A percentile compares a stretch with the other conserved stretches of the same genome.
Conservation (phyloP, 2,329 filamentous ascomycete species). For the Pseudonectria foliicola region DNA sequence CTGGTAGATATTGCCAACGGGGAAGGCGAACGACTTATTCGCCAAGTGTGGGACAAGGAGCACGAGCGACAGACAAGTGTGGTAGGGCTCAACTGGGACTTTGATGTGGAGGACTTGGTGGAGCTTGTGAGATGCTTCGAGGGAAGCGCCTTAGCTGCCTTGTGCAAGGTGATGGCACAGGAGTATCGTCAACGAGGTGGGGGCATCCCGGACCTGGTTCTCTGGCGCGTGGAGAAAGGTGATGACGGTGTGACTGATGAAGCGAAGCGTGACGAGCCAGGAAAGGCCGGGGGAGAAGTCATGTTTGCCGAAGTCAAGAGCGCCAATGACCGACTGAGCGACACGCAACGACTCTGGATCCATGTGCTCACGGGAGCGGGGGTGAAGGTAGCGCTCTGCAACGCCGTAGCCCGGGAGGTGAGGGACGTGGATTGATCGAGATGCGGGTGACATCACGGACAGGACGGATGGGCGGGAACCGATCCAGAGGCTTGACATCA, state of each 20-base stretch:
- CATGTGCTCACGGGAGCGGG: conserved; percentile 84
- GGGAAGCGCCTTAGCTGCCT: conserved; percentile 68
- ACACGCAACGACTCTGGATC: conserved; percentile 95
- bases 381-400: conserved; percentile 75
- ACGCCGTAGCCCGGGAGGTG: conserved; percentile 50
- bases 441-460: conserved; percentile 4
- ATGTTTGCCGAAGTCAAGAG: conserved; percentile 78
- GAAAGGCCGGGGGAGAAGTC: conserved; percentile 47
- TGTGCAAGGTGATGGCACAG: conserved; percentile 93
- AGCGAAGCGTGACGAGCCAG: conserved; percentile 15
- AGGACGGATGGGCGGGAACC: too few relatives aligned
- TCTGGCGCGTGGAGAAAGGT: conserved; percentile 56
- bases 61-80: conserved; percentile 69
- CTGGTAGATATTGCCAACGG: conserved; percentile 86
- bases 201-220: conserved; percentile 85
- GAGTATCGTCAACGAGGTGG: conserved; percentile 83
- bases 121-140: conserved; percentile 75
- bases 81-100: conserved; percentile 90
- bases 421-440: conserved; percentile 32
- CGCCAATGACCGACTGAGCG: conserved; percentile 86
- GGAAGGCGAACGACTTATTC: conserved; percentile 58
- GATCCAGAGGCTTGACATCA: conserved; percentile 1
- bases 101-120: conserved; percentile 66
- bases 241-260: conserved; percentile 17
- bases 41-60: conserved; percentile 61